A percentile compares a stretch with the other conserved stretches of the same genome.
Evolutionary conservation across 257 asterid genomes (phyloP).

Genomic region (Jaltomata sinuosa): DNA sequence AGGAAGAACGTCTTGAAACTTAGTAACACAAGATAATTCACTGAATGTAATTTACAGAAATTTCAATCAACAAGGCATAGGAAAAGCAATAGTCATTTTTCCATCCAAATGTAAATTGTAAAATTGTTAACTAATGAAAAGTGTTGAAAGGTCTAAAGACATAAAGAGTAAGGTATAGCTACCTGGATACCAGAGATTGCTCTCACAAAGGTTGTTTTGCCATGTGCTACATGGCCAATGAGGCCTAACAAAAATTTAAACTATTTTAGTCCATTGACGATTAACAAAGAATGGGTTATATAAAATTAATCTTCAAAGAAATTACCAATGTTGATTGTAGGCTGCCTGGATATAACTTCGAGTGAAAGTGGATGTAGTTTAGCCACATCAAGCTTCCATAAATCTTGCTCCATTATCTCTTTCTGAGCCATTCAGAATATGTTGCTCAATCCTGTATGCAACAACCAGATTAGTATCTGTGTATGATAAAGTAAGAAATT

Average conservation of each 20-base stretch:
- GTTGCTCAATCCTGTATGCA: not conserved
- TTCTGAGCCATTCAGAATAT: conserved; percentile 40
- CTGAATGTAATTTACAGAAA: not conserved
- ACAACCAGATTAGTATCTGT: not conserved
- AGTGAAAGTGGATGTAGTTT: conserved; percentile 85
- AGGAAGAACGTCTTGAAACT: no score
- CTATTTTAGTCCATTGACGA: not conserved
- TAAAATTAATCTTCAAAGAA: not conserved
- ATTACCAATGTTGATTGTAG: conserved; percentile 79
- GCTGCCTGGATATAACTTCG: conserved; percentile 95
- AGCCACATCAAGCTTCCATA: conserved; percentile 79
- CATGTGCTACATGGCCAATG: conserved; percentile 99
- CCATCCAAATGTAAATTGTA: not conserved
- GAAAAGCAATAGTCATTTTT: not conserved
- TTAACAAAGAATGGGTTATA: not conserved
- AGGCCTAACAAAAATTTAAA: conserved; percentile 43
- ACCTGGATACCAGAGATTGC: not conserved
- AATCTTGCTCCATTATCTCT: conserved; percentile 93
- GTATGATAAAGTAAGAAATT: no score
- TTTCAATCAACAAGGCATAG: not conserved
- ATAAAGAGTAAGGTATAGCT: not conserved
- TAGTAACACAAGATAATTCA: no score
- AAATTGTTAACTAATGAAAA: not conserved
- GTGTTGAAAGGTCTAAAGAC: not conserved
- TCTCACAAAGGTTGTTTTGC: not conserved